Evolutionary conservation across 805 yeast species (phyloP).

Genomic region (Saturnispora gosingensis): DNA sequence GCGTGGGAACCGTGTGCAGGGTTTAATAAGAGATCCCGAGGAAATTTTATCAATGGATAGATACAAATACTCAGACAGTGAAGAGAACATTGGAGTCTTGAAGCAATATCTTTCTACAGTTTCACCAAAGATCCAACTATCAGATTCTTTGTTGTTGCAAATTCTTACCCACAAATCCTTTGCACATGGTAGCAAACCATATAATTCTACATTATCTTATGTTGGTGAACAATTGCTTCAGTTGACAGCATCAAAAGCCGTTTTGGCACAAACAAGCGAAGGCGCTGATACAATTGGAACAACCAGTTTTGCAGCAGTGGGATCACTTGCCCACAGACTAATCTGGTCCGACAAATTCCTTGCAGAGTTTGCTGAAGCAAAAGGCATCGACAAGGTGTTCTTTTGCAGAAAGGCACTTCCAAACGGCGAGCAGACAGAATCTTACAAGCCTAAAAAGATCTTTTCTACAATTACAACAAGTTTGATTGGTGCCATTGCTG

Average conservation of each 20-base stretch:
- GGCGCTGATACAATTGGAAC: slow-evolving; percentile 32
- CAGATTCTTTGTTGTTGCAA: slow-evolving; percentile 63
- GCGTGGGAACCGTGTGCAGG: slow-evolving; percentile 52
- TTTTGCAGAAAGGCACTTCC: slow-evolving; percentile 50
- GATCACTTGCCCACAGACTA: slow-evolving; percentile 43
- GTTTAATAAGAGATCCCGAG: slow-evolving; percentile 63
- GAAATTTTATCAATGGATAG: slow-evolving; percentile 47
- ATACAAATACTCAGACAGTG: slow-evolving; percentile 41
- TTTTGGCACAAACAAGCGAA: slow-evolving; percentile 19
- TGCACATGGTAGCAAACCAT: slow-evolving; percentile 84
- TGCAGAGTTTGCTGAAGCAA: slow-evolving; percentile 42
- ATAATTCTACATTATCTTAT: slow-evolving; percentile 74
- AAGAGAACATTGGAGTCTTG: slow-evolving; percentile 39
- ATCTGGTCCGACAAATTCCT: slow-evolving; percentile 41
- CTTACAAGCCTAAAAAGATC: slow-evolving; percentile 22
- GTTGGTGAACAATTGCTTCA: slow-evolving; percentile 61
- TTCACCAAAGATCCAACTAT: slow-evolving; percentile 34
- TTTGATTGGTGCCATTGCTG: slow-evolving; percentile 58
- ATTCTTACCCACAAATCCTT: slow-evolving; percentile 89
- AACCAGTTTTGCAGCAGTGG: slow-evolving; percentile 49
- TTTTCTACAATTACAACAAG: slow-evolving; percentile 32
- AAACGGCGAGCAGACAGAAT: slow-evolving; percentile 26
- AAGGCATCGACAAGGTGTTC: slow-evolving; percentile 41
- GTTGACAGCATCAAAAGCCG: slow-evolving; percentile 37
- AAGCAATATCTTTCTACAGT: slow-evolving; percentile 34